Conservation (phyloP, 148 eudicot species). For the Camellia sinensis region DNA sequence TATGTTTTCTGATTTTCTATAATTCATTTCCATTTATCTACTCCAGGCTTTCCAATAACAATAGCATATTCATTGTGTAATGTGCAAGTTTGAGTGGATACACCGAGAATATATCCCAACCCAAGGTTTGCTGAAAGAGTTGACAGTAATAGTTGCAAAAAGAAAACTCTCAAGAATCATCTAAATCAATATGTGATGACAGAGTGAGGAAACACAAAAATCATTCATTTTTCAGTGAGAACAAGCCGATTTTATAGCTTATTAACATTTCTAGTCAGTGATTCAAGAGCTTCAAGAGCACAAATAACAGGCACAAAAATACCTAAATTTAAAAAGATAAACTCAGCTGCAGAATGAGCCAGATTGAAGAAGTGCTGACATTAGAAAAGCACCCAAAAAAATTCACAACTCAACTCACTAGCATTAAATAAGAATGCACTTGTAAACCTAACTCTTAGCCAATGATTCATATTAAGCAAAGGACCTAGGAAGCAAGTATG, state of each 20-base stretch:
- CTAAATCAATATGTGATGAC: background rate
- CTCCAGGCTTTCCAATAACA: no score
- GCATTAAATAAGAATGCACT: background rate
- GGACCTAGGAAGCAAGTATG: background rate
- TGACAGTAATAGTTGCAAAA: background rate
- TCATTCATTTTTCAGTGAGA: background rate
- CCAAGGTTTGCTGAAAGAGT: background rate
- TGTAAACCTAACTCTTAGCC: background rate
- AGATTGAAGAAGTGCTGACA: background rate
- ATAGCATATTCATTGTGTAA: background rate
- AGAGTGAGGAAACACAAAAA: background rate
- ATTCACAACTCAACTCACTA: background rate
- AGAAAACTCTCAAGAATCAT: background rate
- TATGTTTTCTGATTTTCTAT: no score
- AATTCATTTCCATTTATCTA: no score
- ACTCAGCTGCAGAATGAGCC: background rate
- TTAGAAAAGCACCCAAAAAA: background rate
- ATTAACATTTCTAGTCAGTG: background rate
- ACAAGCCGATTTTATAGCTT: background rate
- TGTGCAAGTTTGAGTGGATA: background rate
- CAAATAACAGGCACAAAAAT: background rate
- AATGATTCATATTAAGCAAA: background rate
- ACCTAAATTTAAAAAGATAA: background rate
- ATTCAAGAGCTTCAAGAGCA: background rate
- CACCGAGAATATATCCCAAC: background rate